A percentile compares a stretch with the other conserved stretches of the same genome.
Evolutionary conservation across 2,329 filamentous ascomycete species (phyloP).

Genomic region (Ophiognomonia clavigignenti-juglandacearum): DNA sequence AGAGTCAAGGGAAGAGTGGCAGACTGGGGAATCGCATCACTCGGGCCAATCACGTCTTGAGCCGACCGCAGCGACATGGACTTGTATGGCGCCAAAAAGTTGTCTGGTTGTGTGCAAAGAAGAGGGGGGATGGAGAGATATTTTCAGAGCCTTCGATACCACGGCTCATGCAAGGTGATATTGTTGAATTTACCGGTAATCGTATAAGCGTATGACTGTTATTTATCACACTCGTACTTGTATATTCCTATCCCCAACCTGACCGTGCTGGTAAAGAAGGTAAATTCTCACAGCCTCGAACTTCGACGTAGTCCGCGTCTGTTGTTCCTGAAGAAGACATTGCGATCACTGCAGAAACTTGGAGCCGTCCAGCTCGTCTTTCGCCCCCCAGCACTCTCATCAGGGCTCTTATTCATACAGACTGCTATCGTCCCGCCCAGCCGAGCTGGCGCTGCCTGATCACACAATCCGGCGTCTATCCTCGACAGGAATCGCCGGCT

Average conservation of each 20-base stretch:
- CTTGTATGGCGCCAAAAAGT: conserved; percentile 12
- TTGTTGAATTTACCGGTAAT: too few species aligned
- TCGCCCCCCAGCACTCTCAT: too few species aligned
- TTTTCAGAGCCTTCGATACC: neutral
- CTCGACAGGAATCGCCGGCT: conserved; percentile 32
- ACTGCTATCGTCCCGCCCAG: conserved; percentile 14
- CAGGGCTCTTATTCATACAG: neutral
- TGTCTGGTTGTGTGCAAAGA: conserved; percentile 1
- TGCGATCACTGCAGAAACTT: too few species aligned
- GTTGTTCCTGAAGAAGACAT: too few species aligned
- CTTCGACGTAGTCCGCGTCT: too few species aligned
- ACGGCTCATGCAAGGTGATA: too few species aligned
- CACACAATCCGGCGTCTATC: conserved; percentile 41
- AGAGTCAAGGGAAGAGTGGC: neutral
- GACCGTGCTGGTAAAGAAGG: too few species aligned
- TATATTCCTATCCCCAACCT: too few species aligned
- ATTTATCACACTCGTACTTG: too few species aligned
- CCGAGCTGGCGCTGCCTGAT: conserved; percentile 29
- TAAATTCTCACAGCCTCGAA: too few species aligned
- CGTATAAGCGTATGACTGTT: too few species aligned
- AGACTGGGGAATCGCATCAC: neutral
- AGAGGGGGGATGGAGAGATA: neutral
- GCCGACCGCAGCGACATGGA: conserved; percentile 1
- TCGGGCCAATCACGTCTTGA: conserved; percentile 10
- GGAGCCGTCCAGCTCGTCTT: too few species aligned